These are phyloP conservation scores for Cylindricascospora bacillispora DNA, from an alignment of 1,139 yeast genomes.

Conservation along the genomic window DNA sequence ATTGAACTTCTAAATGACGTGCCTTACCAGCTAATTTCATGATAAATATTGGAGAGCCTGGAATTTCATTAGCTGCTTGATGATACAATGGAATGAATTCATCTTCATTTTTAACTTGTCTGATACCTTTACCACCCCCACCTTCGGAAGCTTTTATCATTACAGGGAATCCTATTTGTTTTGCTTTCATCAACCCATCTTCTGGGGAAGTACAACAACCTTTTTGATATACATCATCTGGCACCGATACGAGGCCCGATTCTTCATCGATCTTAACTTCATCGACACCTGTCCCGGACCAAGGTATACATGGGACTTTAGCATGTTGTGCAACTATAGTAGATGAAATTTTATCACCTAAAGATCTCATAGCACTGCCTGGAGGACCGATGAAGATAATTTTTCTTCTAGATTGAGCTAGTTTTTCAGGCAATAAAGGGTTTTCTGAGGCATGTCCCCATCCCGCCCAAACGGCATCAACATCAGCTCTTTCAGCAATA, in stretches of 20 bases:
- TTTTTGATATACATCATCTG: slow-evolving; percentile 65
- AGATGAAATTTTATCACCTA: slow-evolving; percentile 94
- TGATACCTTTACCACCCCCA: slow-evolving; percentile 98
- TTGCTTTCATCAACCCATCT: slow-evolving; percentile 79
- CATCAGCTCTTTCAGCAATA: slow-evolving; percentile 90
- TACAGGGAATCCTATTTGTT: slow-evolving; percentile 83
- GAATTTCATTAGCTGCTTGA: slow-evolving; percentile 90
- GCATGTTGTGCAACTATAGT: slow-evolving; percentile 99
- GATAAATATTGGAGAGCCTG: slow-evolving; percentile 90
- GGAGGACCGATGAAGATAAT: slow-evolving; percentile 96
- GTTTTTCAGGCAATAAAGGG: slow-evolving; percentile 82
- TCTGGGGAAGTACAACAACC: slow-evolving; percentile 84
- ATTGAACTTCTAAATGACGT: slow-evolving; percentile 89
- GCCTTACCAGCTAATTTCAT: slow-evolving; percentile 94
- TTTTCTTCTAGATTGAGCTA: slow-evolving; percentile 81
- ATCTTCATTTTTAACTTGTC: slow-evolving; percentile 74
- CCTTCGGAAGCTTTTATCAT: slow-evolving; percentile 98
- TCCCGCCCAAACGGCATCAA: slow-evolving; percentile 99
- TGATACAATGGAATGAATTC: slow-evolving; percentile 59
- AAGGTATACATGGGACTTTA: slow-evolving; percentile 93
- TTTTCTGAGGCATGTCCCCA: slow-evolving; percentile 99
- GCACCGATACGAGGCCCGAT: slow-evolving; percentile 77
- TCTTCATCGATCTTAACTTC: slow-evolving; percentile 54
- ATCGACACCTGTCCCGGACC: slow-evolving; percentile 97
- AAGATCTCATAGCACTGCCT: slow-evolving; percentile 97